Conservation (phyloP, 1,284 basidiomycete genomes). For the Apiotrichum montevideense region DNA sequence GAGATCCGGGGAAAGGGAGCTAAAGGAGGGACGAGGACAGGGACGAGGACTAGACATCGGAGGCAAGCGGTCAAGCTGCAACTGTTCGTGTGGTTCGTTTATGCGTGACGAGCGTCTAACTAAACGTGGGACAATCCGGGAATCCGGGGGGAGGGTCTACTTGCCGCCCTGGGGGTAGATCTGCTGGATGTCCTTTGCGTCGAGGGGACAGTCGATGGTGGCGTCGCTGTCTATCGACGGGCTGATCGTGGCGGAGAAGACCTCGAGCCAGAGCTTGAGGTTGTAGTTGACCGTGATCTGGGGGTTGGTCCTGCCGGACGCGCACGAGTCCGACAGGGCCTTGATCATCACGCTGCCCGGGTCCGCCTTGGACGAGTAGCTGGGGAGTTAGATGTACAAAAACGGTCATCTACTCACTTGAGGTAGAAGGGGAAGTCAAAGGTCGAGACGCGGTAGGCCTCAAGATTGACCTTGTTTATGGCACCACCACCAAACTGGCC, state of each 20-base stretch:
- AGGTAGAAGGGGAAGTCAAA: constrained; percentile 77
- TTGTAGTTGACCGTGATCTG: constrained; percentile 63
- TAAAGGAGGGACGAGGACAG: too few species aligned
- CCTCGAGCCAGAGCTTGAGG: constrained; percentile 41
- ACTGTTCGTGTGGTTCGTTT: too few species aligned
- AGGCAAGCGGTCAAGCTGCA: too few species aligned
- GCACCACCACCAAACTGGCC: constrained; percentile 63
- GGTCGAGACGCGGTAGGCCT: constrained; percentile 60
- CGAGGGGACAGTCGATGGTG: constrained; percentile 62
- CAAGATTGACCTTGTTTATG: constrained; percentile 59
- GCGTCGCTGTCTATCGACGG: constrained; percentile 63
- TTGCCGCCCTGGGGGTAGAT: background rate
- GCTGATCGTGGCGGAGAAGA: constrained; percentile 62
- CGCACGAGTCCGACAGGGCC: constrained; percentile 53
- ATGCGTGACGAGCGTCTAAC: too few species aligned
- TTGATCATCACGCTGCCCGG: constrained; percentile 2
- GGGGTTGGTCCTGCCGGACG: constrained; percentile 45
- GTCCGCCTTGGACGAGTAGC: constrained; percentile 7
- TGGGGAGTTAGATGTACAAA: constrained; percentile 6
- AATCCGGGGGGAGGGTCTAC: too few species aligned
- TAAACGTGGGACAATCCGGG: too few species aligned
- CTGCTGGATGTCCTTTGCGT: constrained; percentile 43
- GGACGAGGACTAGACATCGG: too few species aligned
- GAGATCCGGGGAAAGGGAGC: too few species aligned
- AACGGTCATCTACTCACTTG: constrained; percentile 36